Percentiles rank a stretch among this genome's conserved stretches.
Evolutionary conservation across 768 basidiomycete genomes (phyloP).

Genomic region (Rhodotorula kratochvilovae): DNA sequence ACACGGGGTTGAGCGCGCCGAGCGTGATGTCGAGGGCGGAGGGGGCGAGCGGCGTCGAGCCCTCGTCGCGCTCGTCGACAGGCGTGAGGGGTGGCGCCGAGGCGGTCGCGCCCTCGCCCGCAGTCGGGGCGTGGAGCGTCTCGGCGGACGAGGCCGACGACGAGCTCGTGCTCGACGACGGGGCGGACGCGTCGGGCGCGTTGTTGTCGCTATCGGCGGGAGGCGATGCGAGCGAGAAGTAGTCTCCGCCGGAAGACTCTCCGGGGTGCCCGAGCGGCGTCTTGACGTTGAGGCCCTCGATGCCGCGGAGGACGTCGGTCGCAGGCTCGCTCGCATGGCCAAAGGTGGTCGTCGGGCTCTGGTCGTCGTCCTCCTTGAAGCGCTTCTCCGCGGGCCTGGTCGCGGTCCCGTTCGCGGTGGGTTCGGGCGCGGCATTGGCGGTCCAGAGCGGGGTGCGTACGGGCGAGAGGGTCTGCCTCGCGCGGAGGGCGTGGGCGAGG

Average conservation of each 20-base stretch:
- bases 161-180: background rate
- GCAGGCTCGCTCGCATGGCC: background rate
- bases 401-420: background rate
- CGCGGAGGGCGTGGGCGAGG: slow-evolving; percentile 18
- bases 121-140: background rate
- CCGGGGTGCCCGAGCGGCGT: slow-evolving; percentile 5
- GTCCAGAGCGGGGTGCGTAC: background rate
- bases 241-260: background rate
- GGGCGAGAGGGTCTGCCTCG: background rate
- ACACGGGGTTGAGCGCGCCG: slow-evolving; percentile 13
- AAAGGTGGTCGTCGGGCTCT: background rate
- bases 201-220: no score
- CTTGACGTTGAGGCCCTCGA: slow-evolving; percentile 26
- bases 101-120: background rate
- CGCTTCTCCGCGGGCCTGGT: background rate
- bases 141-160: background rate
- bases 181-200: no score
- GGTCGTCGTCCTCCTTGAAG: background rate
- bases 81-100: background rate
- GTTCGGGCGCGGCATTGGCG: background rate
- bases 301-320: background rate
- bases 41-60: background rate
- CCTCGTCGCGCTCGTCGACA: background rate
- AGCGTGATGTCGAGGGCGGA: background rate
- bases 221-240: slow-evolving; percentile 16